These are phyloP conservation scores for Penicillium mononematosum DNA, from an alignment of 495 filamentous ascomycete species.

Conservation along the genomic window DNA sequence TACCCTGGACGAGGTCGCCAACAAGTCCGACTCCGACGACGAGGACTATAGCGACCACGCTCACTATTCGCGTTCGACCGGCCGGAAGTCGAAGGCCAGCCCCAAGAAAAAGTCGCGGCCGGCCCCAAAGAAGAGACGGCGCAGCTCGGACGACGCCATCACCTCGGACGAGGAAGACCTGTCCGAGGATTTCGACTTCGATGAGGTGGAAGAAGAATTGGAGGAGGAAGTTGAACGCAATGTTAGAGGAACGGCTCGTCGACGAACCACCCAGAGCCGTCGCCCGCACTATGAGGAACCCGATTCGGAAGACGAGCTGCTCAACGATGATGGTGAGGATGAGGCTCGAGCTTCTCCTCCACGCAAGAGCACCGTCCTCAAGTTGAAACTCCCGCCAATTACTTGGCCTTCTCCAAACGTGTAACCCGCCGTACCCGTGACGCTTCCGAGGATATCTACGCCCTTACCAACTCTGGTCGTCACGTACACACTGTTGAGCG, in stretches of 20 bases:
- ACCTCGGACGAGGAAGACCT: slow-evolving; percentile 59
- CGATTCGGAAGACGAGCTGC: slow-evolving; percentile 16
- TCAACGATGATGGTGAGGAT: slow-evolving; percentile 44
- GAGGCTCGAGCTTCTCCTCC: slow-evolving; percentile 25
- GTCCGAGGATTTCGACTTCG: slow-evolving; percentile 51
- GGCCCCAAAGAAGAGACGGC: slow-evolving; percentile 50
- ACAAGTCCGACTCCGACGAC: slow-evolving; percentile 82
- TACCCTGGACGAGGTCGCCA: slow-evolving; percentile 71
- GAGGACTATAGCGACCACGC: slow-evolving; percentile 64
- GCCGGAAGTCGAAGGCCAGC: slow-evolving; percentile 40
- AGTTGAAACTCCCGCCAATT: slow-evolving; percentile 43
- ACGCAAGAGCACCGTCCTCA: slow-evolving; percentile 41
- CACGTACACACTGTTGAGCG: slow-evolving; percentile 61
- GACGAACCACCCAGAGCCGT: slow-evolving; percentile 56
- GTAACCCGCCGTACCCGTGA: slow-evolving; percentile 61
- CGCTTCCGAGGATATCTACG: slow-evolving; percentile 58
- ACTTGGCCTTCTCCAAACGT: slow-evolving; percentile 36
- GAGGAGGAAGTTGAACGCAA: slow-evolving; percentile 66
- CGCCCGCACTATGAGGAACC: slow-evolving; percentile 43
- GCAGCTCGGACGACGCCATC: slow-evolving; percentile 60
- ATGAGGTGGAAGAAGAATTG: slow-evolving; percentile 57
- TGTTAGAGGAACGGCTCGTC: slow-evolving; percentile 67
- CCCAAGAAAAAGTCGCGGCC: slow-evolving; percentile 42
- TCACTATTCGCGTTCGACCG: slow-evolving; percentile 31
- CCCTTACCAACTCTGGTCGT: slow-evolving; percentile 72